Evolutionary conservation across 352 stramenopile genomes (phyloP), one percentile per base, ranked within the genome.

Genomic region (Globisporangium spiculum): DNA sequence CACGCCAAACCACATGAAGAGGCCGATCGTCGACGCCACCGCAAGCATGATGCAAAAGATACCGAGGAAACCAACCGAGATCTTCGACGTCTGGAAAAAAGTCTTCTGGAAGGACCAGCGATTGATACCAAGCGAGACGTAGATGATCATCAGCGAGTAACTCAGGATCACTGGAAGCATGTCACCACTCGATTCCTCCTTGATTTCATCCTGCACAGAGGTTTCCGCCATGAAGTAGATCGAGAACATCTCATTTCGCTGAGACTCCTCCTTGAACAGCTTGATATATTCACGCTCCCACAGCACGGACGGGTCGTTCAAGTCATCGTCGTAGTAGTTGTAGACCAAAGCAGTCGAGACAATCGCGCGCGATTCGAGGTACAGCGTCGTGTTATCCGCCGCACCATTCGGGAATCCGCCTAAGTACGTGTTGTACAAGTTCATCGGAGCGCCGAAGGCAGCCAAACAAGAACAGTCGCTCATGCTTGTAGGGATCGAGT

Each of bases 281-380:
- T 86, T 72, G 55, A 90, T 90, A 65, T 74, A 89, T 53, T 78
- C 75, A 26, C 80, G 80, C 55, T 90, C 82, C 82, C 82, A 90
- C 12, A 77, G 69, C 18, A 88, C 78, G 1, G 82, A 75, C 53
- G 72, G 70, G 10, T 80, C 67, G 55, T 90, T 90, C 24, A 75
- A 65, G 16, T 66, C 62, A 18, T 77, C 63, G 22, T 89, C 79
- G 24, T 83, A 77, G 50, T 88, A 89, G 41, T 90, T 90, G 70
- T 89, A 90, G 18, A 84, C 83, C 67, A 90, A 67, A 32, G 75
- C 76, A 27, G 80, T 83, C 8, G 75, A 81, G 4, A 90, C 76
- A 61, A 90, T 71, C 3, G 82, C 79, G 10, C 68, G 66, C 1
- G 77, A 76, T 8, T 90, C 57, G 4, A 84, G 67, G 52, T 81